Evolutionary conservation across 208 protist species (phyloP).

Genomic region (Leishmania tropica): DNA sequence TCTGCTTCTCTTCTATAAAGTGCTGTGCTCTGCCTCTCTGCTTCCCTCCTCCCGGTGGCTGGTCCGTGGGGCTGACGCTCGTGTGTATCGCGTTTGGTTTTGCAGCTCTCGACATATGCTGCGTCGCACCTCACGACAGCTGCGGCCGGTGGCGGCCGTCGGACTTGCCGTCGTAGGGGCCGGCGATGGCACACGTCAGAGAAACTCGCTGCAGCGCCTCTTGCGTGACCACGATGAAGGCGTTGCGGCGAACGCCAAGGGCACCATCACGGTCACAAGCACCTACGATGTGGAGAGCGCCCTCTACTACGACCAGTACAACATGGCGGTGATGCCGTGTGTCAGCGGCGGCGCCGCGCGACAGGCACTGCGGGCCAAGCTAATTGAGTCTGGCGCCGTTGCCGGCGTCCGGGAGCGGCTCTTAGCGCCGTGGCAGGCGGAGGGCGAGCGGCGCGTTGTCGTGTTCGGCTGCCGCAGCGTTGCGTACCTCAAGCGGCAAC

Average conservation of each 20-base stretch:
- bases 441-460: slow-evolving; percentile 35
- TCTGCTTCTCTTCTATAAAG: neutral
- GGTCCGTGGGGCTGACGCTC: neutral
- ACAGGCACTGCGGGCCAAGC: slow-evolving; percentile 33
- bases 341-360: slow-evolving; percentile 50
- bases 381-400: slow-evolving; percentile 27
- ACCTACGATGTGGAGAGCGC: slow-evolving; percentile 49
- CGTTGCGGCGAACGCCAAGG: slow-evolving; percentile 34
- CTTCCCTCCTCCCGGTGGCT: neutral
- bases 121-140: neutral
- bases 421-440: slow-evolving; percentile 33
- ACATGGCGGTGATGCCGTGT: slow-evolving; percentile 51
- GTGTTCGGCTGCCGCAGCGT: slow-evolving; percentile 67
- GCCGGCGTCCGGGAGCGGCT: slow-evolving; percentile 16
- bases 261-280: slow-evolving; percentile 30
- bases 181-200: slow-evolving; percentile 19
- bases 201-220: slow-evolving; percentile 19
- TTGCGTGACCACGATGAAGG: slow-evolving; percentile 44
- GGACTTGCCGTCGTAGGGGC: slow-evolving; percentile 11
- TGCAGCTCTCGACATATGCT: neutral
- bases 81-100: neutral
- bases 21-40: neutral
- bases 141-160: neutral
- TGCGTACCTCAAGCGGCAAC: slow-evolving; percentile 57
- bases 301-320: slow-evolving; percentile 52